Base-by-base conservation (phyloP, 108 stramenopile genomes). In the Cyclostephanos tholiformis region DNA sequence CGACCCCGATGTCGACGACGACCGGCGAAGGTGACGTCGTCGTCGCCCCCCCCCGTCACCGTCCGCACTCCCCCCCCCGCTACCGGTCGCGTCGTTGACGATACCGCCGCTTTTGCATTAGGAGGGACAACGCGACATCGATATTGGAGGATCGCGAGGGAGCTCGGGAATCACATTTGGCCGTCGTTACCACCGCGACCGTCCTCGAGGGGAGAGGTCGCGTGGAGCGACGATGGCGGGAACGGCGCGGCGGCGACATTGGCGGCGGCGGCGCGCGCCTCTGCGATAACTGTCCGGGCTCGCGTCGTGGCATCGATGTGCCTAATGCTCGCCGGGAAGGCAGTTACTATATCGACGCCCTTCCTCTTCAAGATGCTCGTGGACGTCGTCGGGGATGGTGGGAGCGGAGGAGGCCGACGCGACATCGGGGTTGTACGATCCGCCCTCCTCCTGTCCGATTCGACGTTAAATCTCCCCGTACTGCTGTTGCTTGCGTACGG, bases 351-450 rank as follows among this genome's bases (percentile, higher is more conserved):
- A 20, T 55, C 73, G 17, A 74, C 73, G 22, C 73, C 73, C 2
- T 74, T 74, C 38, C 49, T 76, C 0, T 76, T 76, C 75, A 76
- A 76, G 69, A 53, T 67, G 58, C 43, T 76, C 35, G 61, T 76
- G 27, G 75, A 76, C 49, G 60, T 67, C 26, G 32, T 75, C n/a
- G n/a, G n/a, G n/a, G n/a, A n/a, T n/a, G n/a, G n/a, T n/a, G n/a
- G n/a, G n/a, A n/a, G n/a, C n/a, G n/a, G n/a, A n/a, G n/a, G n/a
- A n/a, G 27, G 32, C 26, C 46, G 60, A 10, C 23, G 60, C 12
- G 22, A 49, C 51, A 27, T 19, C 62, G 1, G 46, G 46, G 25
- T 38, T 62, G 9, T 14, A 39, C 0, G 44, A 25, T 29, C 55
- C 3, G 26, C 25, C 0, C 8, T 29, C 10, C 26, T 58, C 14